These are phyloP conservation scores for Xylaria sp. DNA, from an alignment of 2,329 filamentous ascomycete genomes.

Conservation along the genomic window DNA sequence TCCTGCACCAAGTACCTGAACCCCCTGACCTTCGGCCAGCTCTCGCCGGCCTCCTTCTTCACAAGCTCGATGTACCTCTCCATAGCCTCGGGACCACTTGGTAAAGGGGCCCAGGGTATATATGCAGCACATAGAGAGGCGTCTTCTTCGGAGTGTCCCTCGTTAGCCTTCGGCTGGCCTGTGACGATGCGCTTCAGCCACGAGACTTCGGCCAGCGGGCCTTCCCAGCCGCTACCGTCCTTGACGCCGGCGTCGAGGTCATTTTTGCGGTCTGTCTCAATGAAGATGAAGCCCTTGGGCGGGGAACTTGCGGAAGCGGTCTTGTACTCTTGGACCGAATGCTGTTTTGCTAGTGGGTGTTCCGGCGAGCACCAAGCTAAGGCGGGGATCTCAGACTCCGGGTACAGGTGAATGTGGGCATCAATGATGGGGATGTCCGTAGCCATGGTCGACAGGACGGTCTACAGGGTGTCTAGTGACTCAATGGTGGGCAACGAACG, in stretches of 20 bases:
- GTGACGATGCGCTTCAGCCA: conserved; percentile 74
- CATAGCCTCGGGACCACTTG: conserved; percentile 69
- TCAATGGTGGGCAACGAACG: background rate
- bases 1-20: conserved; percentile 87
- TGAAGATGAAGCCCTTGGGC: conserved; percentile 78
- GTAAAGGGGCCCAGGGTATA: conserved; percentile 87
- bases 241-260: conserved; percentile 59
- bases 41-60: conserved; percentile 68
- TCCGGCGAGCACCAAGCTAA: conserved; percentile 75
- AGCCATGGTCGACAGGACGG: conserved; percentile 40
- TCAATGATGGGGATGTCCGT: conserved; percentile 75
- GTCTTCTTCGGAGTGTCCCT: conserved; percentile 66
- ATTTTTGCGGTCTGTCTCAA: conserved; percentile 82
- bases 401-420: conserved; percentile 91
- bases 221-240: conserved; percentile 68
- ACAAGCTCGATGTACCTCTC: conserved; percentile 72
- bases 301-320: conserved; percentile 54
- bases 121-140: conserved; percentile 71
- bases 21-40: conserved; percentile 76
- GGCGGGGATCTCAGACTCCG: conserved; percentile 70
- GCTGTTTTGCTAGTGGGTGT: conserved; percentile 69
- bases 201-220: conserved; percentile 76
- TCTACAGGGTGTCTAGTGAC: background rate
- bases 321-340: conserved; percentile 72
- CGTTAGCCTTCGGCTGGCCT: conserved; percentile 64